These are phyloP conservation scores for Fusarium sp. DNA, from an alignment of 2,329 filamentous ascomycete species.

Conservation along the genomic window DNA sequence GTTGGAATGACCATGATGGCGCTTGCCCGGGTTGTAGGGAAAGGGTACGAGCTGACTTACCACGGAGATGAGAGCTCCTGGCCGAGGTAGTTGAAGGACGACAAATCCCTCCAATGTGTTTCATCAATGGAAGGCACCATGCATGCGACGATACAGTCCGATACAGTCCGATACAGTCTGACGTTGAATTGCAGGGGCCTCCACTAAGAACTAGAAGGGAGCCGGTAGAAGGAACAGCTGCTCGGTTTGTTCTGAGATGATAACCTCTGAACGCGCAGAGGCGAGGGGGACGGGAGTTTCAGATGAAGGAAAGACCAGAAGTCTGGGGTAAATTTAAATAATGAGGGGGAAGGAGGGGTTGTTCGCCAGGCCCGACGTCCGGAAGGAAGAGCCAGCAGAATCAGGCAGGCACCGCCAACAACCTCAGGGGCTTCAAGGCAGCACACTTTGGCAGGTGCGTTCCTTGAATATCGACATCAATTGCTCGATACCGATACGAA, in stretches of 20 bases:
- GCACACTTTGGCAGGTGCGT: background rate
- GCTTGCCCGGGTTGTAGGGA: background rate
- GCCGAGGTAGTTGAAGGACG: background rate
- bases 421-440: constrained; percentile 22
- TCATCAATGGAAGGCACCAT: background rate
- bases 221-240: background rate
- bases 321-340: constrained; percentile 11
- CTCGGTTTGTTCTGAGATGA: background rate
- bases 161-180: background rate
- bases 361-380: constrained; percentile 2
- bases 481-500: background rate
- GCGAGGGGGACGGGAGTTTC: background rate
- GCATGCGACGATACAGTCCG: background rate
- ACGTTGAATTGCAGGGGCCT: background rate
- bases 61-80: background rate
- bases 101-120: background rate
- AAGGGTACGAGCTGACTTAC: background rate
- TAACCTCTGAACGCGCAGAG: background rate
- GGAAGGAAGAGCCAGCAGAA: constrained; percentile 9
- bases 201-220: background rate
- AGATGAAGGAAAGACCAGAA: constrained; percentile 5
- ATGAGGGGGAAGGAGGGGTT: constrained; percentile 3
- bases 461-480: background rate
- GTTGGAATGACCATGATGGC: background rate
- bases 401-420: constrained; percentile 7